phyloP scores from a whole-genome alignment of 1,139 yeast genomes.

The Candida tropicalis region DNA sequence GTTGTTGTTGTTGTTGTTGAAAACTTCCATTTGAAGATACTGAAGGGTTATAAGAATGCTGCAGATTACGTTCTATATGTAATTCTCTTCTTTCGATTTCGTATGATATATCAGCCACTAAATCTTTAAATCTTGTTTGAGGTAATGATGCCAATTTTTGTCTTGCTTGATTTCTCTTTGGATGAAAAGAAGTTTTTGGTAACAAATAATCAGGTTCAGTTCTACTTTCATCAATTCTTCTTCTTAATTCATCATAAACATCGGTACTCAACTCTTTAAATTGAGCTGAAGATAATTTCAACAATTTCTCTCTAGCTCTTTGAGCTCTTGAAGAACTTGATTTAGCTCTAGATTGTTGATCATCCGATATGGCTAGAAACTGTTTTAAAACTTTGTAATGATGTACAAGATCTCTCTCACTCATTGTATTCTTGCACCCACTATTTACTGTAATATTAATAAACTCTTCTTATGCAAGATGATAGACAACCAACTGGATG shows the following conservation, averaged over 20 bases:
- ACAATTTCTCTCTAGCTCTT: slow-evolving; percentile 82
- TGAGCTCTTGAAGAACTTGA: slow-evolving; percentile 61
- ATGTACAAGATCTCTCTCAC: slow-evolving; percentile 42
- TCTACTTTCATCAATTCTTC: slow-evolving; percentile 62
- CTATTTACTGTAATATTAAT: background rate
- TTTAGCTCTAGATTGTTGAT: slow-evolving; percentile 43
- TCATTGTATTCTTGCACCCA: slow-evolving; percentile 20
- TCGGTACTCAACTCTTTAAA: slow-evolving; percentile 89
- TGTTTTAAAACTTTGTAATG: slow-evolving; percentile 55
- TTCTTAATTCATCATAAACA: slow-evolving; percentile 84
- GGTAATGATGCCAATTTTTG: slow-evolving; percentile 88
- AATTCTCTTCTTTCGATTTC: slow-evolving; percentile 83
- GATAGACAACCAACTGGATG: too few species aligned
- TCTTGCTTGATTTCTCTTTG: slow-evolving; percentile 94
- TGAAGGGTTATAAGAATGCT: slow-evolving; percentile 8
- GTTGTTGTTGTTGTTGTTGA: slow-evolving; percentile 3
- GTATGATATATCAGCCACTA: slow-evolving; percentile 84
- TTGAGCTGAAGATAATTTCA: slow-evolving; percentile 80
- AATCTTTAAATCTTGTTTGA: slow-evolving; percentile 78
- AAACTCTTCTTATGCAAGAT: too few species aligned
- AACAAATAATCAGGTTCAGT: slow-evolving; percentile 65
- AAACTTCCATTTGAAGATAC: slow-evolving; percentile 10
- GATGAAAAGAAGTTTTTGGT: slow-evolving; percentile 79
- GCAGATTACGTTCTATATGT: slow-evolving; percentile 26
- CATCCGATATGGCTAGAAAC: slow-evolving; percentile 56